Percentiles rank a stretch among this genome's conserved stretches.
phyloP scores from a whole-genome alignment of 2,329 filamentous ascomycete genomes.

The Colletotrichum sp. region DNA sequence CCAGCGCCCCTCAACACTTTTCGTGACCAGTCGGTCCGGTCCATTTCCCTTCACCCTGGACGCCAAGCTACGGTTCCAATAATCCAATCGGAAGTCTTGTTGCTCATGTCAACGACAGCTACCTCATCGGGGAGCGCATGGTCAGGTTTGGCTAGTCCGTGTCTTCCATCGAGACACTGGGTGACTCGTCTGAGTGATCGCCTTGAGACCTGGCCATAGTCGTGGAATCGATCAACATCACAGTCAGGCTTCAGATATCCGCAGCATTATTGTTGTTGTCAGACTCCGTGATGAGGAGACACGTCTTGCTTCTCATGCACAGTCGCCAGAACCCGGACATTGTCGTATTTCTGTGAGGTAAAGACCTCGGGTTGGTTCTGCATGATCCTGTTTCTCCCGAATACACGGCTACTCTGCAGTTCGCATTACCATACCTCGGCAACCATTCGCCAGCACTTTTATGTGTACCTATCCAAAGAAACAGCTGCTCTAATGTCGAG shows the following conservation, averaged over 20 bases:
- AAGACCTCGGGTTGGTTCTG: neutral
- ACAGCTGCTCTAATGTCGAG: neutral
- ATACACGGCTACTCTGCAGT: neutral
- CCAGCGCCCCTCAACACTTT: conserved; percentile 17
- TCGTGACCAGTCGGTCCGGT: neutral
- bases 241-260: neutral
- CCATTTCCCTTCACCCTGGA: neutral
- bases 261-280: neutral
- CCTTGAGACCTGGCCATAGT: neutral
- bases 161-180: neutral
- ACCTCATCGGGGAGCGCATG: neutral
- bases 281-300: neutral
- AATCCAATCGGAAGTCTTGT: neutral
- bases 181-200: neutral
- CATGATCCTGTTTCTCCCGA: conserved; percentile 8
- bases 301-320: neutral
- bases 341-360: neutral
- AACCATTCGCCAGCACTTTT: neutral
- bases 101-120: neutral
- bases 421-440: neutral
- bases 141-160: neutral
- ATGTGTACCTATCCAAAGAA: neutral
- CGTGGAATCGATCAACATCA: neutral
- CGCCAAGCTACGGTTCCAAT: neutral
- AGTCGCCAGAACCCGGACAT: neutral